Conservation (phyloP, 1,284 basidiomycete genomes). For the Pseudozyma tsukubaensis region DNA sequence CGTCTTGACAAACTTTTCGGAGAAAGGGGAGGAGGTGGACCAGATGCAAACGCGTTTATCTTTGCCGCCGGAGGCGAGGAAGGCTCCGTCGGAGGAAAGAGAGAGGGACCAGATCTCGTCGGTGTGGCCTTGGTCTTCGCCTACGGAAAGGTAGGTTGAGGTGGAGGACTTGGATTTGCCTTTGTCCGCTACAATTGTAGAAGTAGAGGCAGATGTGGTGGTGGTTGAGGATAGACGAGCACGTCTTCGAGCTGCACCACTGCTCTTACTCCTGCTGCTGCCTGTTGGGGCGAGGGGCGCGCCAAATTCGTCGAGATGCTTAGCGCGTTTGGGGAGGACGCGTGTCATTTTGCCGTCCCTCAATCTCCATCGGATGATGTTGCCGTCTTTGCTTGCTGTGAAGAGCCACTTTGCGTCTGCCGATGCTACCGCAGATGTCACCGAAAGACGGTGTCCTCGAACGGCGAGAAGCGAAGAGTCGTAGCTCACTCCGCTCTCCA, state of each 20-base stretch:
- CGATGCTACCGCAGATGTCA: constrained; percentile 80
- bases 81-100: constrained; percentile 84
- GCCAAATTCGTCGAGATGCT: constrained; percentile 12
- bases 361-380: constrained; percentile 62
- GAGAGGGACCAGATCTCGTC: constrained; percentile 87
- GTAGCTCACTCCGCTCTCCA: neutral
- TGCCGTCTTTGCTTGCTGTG: constrained; percentile 63
- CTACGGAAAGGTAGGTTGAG: constrained; percentile 56
- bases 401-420: constrained; percentile 76
- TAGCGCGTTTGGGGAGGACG: constrained; percentile 37
- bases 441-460: constrained; percentile 79
- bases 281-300: constrained; percentile 5
- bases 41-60: constrained; percentile 74
- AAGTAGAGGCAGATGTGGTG: constrained; percentile 14
- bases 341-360: constrained; percentile 62
- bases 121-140: constrained; percentile 77
- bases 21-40: constrained; percentile 14
- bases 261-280: constrained; percentile 27
- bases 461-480: constrained; percentile 69
- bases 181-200: neutral
- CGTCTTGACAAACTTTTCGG: constrained; percentile 76
- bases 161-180: neutral
- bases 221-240: constrained; percentile 17
- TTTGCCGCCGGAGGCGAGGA: constrained; percentile 85
- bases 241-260: constrained; percentile 46